Base-by-base conservation (phyloP, 192 early-diverging fungal genomes). In the Linnemannia zychae region DNA sequence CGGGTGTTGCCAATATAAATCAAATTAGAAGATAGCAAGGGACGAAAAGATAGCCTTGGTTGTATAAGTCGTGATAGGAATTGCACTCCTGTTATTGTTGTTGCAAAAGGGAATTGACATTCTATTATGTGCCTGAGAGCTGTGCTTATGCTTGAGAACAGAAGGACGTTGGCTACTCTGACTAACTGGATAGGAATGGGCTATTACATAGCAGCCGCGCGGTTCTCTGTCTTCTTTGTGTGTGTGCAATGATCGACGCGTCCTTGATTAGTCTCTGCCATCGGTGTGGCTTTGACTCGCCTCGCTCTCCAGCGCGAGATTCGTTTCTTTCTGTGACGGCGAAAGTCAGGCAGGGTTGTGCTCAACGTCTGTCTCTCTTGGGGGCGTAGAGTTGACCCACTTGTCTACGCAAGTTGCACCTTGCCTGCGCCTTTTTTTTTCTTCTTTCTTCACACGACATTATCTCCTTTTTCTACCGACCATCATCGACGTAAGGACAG, bases 381-480 rank as follows among this genome's bases (percentile, higher is more conserved):
- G 57, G 57, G 57, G 57, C 57, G 57, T 13, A 60, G n/a, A n/a
- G n/a, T n/a, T n/a, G n/a, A n/a, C n/a, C 57, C 57, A 33, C 65
- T n/a, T 48, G 46, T 44, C 38, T 44, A 38, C 44, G 37, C 44
- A 28, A 70, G 9, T 70, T 70, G 17, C 68, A 71, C 38, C 46
- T 74, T 48, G 78, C 78, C 80, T 70, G 67, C 74, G 74, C 80
- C 73, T 71, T 73, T 37, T 50, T 37, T 75, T 36, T 44, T 33
- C 44, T 34, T 28, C 63, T 69, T 31, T 46, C 40, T 48, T 2
- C 71, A 48, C 1, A 38, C 37, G 38, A 24, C 52, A 57, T 24
- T n/a, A 31, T 31, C n/a, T 63, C 57, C 0, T 28, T n/a, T 57
- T 57, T 6, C 24, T 7, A 28, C n/a, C n/a, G n/a, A 11, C 11